Base-by-base conservation (phyloP, 495 filamentous ascomycete species). In the Annulohypoxylon maeteangense region DNA sequence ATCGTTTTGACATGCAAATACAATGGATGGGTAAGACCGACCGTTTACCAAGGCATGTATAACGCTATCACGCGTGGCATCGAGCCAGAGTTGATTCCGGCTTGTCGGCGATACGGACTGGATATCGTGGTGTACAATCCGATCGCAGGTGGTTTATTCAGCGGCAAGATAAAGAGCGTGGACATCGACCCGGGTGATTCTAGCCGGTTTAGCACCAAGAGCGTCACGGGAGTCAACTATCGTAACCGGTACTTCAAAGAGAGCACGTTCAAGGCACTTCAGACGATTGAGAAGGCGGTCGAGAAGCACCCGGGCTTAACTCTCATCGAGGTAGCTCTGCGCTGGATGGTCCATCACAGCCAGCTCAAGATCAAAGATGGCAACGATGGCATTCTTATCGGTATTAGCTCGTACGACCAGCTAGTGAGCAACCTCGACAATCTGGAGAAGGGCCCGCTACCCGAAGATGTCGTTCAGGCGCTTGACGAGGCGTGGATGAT, bases 81-180 rank as follows among this genome's bases (percentile, higher is more conserved):
- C 58, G 94, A 97, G 79, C 77, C 87, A 12, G 94, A 98, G 79
- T 82, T 97, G 34, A 84, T 97, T 29, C 90, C 88, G 0, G 89
- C 89, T 5, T 97, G 92, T 72, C 86, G 89, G n/a, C 88, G 92
- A 14, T 97, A 95, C 75, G 92, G 92, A 0, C 83, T 98, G 27
- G 92, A 95, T 66, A 87, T 97, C 23, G 93, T 97, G 25, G 84
- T 95, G n/a, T 97, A 98, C 80, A 97, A 97, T 78, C 94, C 94
- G 0, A 81, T 78, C 40, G 93, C 92, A 8, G 94, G 93, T 4
- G 94, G 94, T 0, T 78, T 97, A 18, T 91, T 97, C 75, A 90
- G 90, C 23, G 93, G 94, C 58, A 95, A 95, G 75, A 94, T 93
- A 82, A 94, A 92, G 81, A 85, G 86, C 36, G 80, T 78, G 29